Evolutionary conservation across 2,329 filamentous ascomycete genomes (phyloP).

Genomic region (Lasiodiplodia sp.): DNA sequence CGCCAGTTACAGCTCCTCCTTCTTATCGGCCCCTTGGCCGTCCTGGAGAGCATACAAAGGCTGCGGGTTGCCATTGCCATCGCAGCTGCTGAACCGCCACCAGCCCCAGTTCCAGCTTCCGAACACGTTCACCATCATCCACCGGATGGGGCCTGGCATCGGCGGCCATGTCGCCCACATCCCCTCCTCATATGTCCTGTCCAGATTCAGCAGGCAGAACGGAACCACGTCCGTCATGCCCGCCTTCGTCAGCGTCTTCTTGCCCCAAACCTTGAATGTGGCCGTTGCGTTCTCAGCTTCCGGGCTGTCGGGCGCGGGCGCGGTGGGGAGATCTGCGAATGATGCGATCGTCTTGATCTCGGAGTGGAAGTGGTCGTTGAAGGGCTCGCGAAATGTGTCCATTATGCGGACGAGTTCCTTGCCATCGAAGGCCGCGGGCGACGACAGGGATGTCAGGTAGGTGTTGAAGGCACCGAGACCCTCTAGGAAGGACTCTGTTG

Average conservation of each 20-base stretch:
- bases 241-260: slow-evolving; percentile 68
- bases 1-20: slow-evolving; percentile 6
- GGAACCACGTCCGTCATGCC: slow-evolving; percentile 67
- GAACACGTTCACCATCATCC: slow-evolving; percentile 66
- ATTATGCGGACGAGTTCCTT: slow-evolving; percentile 39
- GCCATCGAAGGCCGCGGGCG: slow-evolving; percentile 37
- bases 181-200: slow-evolving; percentile 65
- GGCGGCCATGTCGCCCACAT: slow-evolving; percentile 70
- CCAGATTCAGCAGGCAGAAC: slow-evolving; percentile 70
- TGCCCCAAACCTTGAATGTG: slow-evolving; percentile 68
- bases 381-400: slow-evolving; percentile 38
- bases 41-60: slow-evolving; percentile 57
- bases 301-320: slow-evolving; percentile 56
- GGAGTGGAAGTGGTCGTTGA: slow-evolving; percentile 43
- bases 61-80: slow-evolving; percentile 60
- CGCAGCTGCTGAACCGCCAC: slow-evolving; percentile 73
- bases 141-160: slow-evolving; percentile 67
- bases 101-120: slow-evolving; percentile 63
- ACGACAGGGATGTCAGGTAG: slow-evolving; percentile 38
- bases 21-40: slow-evolving; percentile 13
- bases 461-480: slow-evolving; percentile 38
- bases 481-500: slow-evolving; percentile 40
- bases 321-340: slow-evolving; percentile 57
- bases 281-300: slow-evolving; percentile 55
- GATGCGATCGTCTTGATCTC: slow-evolving; percentile 44